Percentiles rank a stretch among this genome's conserved stretches.
Evolutionary conservation across 1,284 basidiomycete species (phyloP).

Genomic region (Coniferiporia sulphurascens): DNA sequence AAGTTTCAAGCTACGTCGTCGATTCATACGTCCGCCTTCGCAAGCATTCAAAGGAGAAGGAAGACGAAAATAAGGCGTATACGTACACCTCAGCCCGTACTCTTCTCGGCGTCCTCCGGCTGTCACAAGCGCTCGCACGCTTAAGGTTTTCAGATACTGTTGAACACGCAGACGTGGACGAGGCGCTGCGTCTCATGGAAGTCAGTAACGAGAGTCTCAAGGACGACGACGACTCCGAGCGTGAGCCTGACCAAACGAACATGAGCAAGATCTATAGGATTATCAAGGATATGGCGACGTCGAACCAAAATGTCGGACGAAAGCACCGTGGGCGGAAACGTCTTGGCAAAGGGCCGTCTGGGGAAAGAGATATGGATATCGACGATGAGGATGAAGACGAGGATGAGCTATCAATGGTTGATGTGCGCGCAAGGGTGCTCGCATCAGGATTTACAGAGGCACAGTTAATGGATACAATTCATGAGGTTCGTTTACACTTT

Average conservation of each 20-base stretch:
- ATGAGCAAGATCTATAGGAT: conserved; percentile 84
- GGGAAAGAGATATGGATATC: conserved; percentile 65
- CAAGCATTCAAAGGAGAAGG: conserved; percentile 88
- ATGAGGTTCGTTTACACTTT: conserved; percentile 51
- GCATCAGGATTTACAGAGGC: conserved; percentile 87
- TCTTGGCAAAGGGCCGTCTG: conserved; percentile 61
- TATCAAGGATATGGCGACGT: conserved; percentile 78
- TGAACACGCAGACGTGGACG: conserved; percentile 87
- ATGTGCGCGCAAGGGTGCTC: conserved; percentile 79
- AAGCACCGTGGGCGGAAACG: conserved; percentile 37
- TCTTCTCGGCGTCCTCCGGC: conserved; percentile 88
- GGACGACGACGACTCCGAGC: conserved; percentile 60
- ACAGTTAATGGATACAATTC: conserved; percentile 80
- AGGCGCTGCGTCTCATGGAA: conserved; percentile 95
- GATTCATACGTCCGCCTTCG: conserved; percentile 94
- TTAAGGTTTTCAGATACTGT: conserved; percentile 82
- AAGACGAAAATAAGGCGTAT: conserved; percentile 83
- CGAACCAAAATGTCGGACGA: conserved; percentile 35
- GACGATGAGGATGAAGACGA: conserved; percentile 56
- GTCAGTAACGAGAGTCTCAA: conserved; percentile 89
- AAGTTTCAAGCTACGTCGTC: conserved; percentile 91
- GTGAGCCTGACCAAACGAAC: conserved; percentile 71
- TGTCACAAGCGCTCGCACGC: conserved; percentile 92
- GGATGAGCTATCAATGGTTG: conserved; percentile 73
- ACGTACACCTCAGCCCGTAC: conserved; percentile 97